Evolutionary conservation across 805 yeast species (phyloP).

Genomic region (Spathaspora passalidarum): DNA sequence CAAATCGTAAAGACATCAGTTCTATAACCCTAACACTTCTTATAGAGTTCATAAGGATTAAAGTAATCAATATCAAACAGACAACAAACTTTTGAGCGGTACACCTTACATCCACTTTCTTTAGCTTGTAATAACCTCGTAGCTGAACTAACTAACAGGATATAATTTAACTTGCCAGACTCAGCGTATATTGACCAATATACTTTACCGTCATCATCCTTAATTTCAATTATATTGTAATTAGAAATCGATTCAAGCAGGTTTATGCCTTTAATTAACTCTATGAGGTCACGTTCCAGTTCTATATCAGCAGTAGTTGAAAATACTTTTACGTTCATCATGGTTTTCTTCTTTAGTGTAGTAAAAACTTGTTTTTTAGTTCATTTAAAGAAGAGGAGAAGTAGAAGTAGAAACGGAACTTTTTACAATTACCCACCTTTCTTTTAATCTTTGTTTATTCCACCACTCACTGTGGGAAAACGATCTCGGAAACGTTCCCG

Average conservation of each 20-base stretch:
- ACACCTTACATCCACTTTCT: neutral
- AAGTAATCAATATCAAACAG: constrained; percentile 1
- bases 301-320: constrained; percentile 1
- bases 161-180: neutral
- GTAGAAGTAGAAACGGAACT: no score
- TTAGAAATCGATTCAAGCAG: neutral
- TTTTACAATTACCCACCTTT: no score
- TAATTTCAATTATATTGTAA: constrained; percentile 1
- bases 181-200: neutral
- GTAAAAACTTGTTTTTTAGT: no score
- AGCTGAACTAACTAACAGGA: neutral
- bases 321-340: neutral
- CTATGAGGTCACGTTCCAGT: neutral
- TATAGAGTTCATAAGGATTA: neutral
- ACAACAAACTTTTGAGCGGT: neutral
- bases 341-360: no score
- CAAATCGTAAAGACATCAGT: no score
- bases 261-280: neutral
- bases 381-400: no score
- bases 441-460: no score
- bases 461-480: no score
- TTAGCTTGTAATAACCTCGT: neutral
- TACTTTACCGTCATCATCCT: neutral
- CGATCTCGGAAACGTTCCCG: no score
- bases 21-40: neutral